Percentiles rank a stretch among this genome's conserved stretches.
phyloP scores from a whole-genome alignment of 345 rosid genomes.

The Acer campestre region DNA sequence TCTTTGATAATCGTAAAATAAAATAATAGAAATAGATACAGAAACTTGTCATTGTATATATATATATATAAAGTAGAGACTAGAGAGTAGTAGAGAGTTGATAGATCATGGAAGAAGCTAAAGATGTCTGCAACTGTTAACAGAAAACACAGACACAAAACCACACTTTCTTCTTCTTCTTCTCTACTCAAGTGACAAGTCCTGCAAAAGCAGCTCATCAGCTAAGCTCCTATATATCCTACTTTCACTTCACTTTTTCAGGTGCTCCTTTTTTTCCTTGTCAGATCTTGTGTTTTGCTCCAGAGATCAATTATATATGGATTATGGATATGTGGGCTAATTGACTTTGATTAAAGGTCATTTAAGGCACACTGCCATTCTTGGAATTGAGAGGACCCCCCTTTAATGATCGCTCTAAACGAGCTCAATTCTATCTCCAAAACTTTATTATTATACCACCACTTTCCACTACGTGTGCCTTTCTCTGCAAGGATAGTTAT shows the following conservation, averaged over 20 bases:
- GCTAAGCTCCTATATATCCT: neutral
- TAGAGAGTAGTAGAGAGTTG: neutral
- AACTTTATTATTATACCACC: no score
- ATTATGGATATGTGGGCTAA: neutral
- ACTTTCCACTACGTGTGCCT: neutral
- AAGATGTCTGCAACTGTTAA: slow-evolving; percentile 18
- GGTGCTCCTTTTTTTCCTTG: slow-evolving; percentile 7
- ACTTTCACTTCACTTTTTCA: neutral
- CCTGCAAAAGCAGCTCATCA: slow-evolving; percentile 8
- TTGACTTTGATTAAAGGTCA: neutral
- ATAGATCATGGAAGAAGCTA: slow-evolving; percentile 11
- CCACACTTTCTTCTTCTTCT: slow-evolving; percentile 5
- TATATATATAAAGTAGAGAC: neutral
- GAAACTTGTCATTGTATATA: neutral
- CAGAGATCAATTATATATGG: neutral
- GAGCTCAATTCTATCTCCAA: neutral
- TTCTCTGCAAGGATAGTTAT: slow-evolving; percentile 18
- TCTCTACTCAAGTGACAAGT: neutral
- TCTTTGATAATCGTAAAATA: neutral
- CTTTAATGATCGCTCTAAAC: neutral
- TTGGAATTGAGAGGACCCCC: slow-evolving; percentile 10
- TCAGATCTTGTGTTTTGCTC: slow-evolving; percentile 18
- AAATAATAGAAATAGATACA: slow-evolving; percentile 4
- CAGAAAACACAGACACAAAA: slow-evolving; percentile 2
- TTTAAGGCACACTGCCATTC: slow-evolving; percentile 18